Evolutionary conservation across 2,329 filamentous ascomycete genomes (phyloP), one percentile per base, ranked within the genome.

Genomic region (Fusarium siculi): DNA sequence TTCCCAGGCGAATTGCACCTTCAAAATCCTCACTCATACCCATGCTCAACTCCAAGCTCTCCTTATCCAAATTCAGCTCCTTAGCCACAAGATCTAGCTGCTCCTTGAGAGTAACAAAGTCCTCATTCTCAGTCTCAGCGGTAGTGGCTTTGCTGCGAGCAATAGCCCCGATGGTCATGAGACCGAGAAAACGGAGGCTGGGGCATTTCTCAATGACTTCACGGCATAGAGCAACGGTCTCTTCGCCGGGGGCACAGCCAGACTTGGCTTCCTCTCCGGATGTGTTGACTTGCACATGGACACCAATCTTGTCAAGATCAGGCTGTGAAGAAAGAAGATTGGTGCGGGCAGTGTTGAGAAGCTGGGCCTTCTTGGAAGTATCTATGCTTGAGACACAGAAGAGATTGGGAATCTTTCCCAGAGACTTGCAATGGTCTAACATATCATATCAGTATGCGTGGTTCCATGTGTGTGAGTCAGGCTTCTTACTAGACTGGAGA

Each of bases 151-250:
- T 88, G 76, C 93, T 96, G 70, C 96, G 85, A 54, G 95, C 96
- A 81, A 98, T 97, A 23, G 96, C 95, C 2, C 96, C 96, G 79
- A 99, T 98, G 4, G 96, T 99, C 96, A 99, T 99, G 42, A 99
- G 83, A 0, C 96, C 96, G 36, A 93, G 87, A 5, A 99, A 85
- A 63, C 89, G 85, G 42, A 99, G 85, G 80, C 91, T 87, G 3
- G 93, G 91, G 81, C 94, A 97, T 42, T 89, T 86, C 9, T 92
- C 86, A 16, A 89, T 81, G 58, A 99, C 90, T 78, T 92, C 88
- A 58, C 86, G 87, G 80, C 93, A 96, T 43, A 98, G 84, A 1
- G 84, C 85, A 3, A 90, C 81, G 53, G 89, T 86, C 62, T 93
- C 85, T 19, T 87, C 83, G 3, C 87, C 87, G 0, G 95, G 96